phyloP scores from a whole-genome alignment of 2,329 filamentous ascomycete genomes.

The Colletotrichum orbiculare region DNA sequence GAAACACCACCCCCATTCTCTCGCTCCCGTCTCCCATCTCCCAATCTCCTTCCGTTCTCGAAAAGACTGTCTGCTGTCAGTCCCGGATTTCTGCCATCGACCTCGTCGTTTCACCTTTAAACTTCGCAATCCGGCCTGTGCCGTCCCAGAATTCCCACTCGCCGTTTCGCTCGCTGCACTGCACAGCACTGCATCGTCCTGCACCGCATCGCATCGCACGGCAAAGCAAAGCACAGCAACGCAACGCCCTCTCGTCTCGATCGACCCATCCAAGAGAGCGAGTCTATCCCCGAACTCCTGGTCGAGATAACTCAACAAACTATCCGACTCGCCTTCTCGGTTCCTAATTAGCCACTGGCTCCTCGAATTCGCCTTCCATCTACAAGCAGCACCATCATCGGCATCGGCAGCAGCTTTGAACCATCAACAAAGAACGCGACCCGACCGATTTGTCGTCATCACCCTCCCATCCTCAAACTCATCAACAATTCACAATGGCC shows the following conservation, averaged over 20 bases:
- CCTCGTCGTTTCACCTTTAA: constrained; percentile 37
- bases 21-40: constrained; percentile 19
- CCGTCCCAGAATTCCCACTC: constrained; percentile 35
- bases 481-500: constrained; percentile 47
- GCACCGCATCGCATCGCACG: background rate
- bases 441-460: constrained; percentile 1
- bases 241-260: background rate
- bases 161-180: constrained; percentile 31
- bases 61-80: constrained; percentile 36
- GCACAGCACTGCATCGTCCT: background rate
- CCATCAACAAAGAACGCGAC: constrained; percentile 29
- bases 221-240: background rate
- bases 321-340: background rate
- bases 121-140: constrained; percentile 37
- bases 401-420: constrained; percentile 11
- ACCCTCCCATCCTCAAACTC: constrained; percentile 10
- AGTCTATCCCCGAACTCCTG: constrained; percentile 6
- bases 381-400: no score
- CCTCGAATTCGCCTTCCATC: background rate
- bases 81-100: constrained; percentile 37
- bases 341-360: constrained; percentile 17
- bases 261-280: background rate
- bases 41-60: constrained; percentile 13
- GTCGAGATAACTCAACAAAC: constrained; percentile 16
- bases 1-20: constrained; percentile 37